phyloP scores from a whole-genome alignment of 2,329 filamentous ascomycete genomes.

The Claviceps cyperi region DNA sequence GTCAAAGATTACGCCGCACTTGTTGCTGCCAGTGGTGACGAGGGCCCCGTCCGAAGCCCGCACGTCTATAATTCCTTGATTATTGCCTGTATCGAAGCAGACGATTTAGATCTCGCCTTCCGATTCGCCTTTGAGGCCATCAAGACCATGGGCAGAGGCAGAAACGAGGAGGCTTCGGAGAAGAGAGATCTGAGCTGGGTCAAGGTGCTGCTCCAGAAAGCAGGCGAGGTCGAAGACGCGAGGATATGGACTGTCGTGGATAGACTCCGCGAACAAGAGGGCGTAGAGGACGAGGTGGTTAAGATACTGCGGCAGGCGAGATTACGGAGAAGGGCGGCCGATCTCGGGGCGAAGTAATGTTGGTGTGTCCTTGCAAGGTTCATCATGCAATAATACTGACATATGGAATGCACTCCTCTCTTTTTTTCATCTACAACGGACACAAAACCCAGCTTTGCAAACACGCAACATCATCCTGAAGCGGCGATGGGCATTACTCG shows the following conservation, averaged over 20 bases:
- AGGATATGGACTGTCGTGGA: constrained; percentile 21
- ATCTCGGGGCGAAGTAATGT: background rate
- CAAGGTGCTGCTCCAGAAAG: constrained; percentile 13
- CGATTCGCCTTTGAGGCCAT: constrained; percentile 14
- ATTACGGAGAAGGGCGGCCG: constrained; percentile 9
- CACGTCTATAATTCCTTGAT: constrained; percentile 15
- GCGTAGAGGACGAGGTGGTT: constrained; percentile 10
- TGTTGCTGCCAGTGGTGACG: constrained; percentile 7
- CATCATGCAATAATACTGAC: too few species aligned
- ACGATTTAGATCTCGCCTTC: constrained; percentile 21
- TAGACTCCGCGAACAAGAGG: constrained; percentile 11
- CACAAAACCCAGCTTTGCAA: too few species aligned
- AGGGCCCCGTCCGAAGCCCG: constrained; percentile 6
- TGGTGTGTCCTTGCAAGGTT: too few species aligned
- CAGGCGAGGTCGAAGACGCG: constrained; percentile 15
- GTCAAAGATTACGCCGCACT: constrained; percentile 17
- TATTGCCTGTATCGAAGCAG: constrained; percentile 13
- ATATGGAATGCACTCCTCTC: too few species aligned
- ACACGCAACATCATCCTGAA: too few species aligned
- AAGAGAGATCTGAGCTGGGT: constrained; percentile 14
- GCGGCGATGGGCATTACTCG: too few species aligned
- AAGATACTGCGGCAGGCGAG: constrained; percentile 13
- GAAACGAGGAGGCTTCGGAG: background rate
- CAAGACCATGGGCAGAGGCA: background rate
- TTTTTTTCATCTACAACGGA: too few species aligned